A percentile compares a stretch with the other conserved stretches of the same genome.
Evolutionary conservation across 805 yeast species (phyloP).

Genomic region (Torulaspora quercuum): DNA sequence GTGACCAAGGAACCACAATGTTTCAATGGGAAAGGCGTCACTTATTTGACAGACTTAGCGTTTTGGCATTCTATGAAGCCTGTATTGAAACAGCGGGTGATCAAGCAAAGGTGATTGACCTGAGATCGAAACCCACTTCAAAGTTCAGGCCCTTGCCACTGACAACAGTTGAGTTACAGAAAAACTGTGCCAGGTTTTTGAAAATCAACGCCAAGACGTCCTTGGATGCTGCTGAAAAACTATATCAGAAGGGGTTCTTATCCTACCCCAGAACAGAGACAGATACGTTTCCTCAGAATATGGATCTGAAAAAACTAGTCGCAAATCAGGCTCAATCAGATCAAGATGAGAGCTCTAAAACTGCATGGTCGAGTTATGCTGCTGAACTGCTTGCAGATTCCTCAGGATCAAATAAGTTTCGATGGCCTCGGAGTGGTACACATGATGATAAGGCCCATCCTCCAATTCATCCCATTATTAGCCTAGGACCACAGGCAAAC

Average conservation of each 20-base stretch:
- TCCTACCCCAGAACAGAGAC: conserved; percentile 99
- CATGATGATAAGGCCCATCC: conserved; percentile 97
- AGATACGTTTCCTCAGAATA: conserved; percentile 70
- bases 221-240: conserved; percentile 72
- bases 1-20: conserved; percentile 31
- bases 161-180: conserved; percentile 91
- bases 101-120: conserved; percentile 48
- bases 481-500: conserved; percentile 32
- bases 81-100: conserved; percentile 49
- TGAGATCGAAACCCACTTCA: conserved; percentile 60
- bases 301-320: conserved; percentile 65
- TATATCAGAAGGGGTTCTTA: conserved; percentile 80
- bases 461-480: conserved; percentile 81
- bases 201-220: conserved; percentile 78
- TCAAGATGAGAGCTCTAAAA: conserved; percentile 35
- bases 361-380: conserved; percentile 91
- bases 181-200: conserved; percentile 71
- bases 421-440: conserved; percentile 73
- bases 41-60: conserved; percentile 69
- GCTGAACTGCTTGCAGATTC: conserved; percentile 36
- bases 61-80: conserved; percentile 60
- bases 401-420: conserved; percentile 43
- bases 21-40: conserved; percentile 72
- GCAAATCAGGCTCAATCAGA: conserved; percentile 48
- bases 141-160: conserved; percentile 85